A percentile compares a stretch with the other conserved stretches of the same genome.
Evolutionary conservation across 1,284 basidiomycete species (phyloP).

Genomic region (Polyporus tsugae): DNA sequence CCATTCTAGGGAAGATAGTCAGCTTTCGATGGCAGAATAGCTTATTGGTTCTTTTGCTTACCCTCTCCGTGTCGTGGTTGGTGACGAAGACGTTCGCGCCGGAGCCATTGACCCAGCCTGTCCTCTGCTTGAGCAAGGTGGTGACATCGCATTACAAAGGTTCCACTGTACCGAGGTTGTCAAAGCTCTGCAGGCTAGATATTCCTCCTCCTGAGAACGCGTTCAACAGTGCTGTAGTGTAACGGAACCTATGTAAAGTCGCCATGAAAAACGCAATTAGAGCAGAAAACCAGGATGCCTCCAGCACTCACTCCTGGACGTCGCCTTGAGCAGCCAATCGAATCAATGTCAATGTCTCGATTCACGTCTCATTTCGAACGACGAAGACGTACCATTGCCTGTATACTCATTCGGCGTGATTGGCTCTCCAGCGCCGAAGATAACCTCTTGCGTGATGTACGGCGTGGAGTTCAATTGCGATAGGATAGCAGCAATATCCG

Average conservation of each 20-base stretch:
- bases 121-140: neutral
- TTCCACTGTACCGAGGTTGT: slow-evolving; percentile 52
- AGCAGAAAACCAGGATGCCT: neutral
- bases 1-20: slow-evolving; percentile 50
- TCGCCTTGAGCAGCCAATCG: slow-evolving; percentile 46
- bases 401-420: slow-evolving; percentile 65
- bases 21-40: neutral
- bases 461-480: slow-evolving; percentile 49
- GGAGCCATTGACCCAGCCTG: slow-evolving; percentile 64
- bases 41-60: slow-evolving; percentile 37
- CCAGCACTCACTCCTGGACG: slow-evolving; percentile 64
- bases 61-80: slow-evolving; percentile 77
- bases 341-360: slow-evolving; percentile 12
- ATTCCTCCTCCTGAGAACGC: slow-evolving; percentile 63
- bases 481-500: slow-evolving; percentile 63
- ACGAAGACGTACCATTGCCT: slow-evolving; percentile 51
- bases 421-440: slow-evolving; percentile 59
- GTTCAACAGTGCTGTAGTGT: slow-evolving; percentile 57
- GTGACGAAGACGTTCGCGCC: slow-evolving; percentile 72
- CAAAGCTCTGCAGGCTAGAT: slow-evolving; percentile 60
- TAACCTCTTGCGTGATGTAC: slow-evolving; percentile 69
- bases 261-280: too few species aligned
- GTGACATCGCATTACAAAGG: neutral
- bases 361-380: neutral
- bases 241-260: slow-evolving; percentile 60